Conservation (phyloP, 495 filamentous ascomycete genomes). For the Achaetomiella virescens region DNA sequence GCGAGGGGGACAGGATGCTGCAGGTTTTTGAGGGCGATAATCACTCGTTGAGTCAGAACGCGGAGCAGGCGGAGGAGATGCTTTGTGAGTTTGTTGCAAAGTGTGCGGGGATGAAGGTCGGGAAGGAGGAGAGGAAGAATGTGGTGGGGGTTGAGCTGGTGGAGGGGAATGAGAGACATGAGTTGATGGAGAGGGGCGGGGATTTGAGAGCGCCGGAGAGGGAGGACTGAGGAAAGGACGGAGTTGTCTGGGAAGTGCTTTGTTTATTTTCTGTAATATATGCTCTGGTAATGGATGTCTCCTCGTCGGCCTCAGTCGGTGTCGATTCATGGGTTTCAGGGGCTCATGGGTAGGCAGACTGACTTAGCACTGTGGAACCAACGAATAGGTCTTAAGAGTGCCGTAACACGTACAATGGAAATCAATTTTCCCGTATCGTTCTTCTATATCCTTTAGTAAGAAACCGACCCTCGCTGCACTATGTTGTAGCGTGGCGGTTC, state of each 20-base stretch:
- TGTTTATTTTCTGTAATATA: too few relatives aligned
- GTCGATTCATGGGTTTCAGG: too few relatives aligned
- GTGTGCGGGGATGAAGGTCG: slow-evolving; percentile 22
- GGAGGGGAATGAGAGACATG: slow-evolving; percentile 23
- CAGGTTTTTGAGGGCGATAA: slow-evolving; percentile 39
- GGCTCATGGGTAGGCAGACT: too few relatives aligned
- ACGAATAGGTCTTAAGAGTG: too few relatives aligned
- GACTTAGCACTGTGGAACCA: too few relatives aligned
- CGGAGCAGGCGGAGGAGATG: slow-evolving; percentile 29
- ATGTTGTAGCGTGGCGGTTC: too few relatives aligned
- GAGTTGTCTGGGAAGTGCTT: neutral
- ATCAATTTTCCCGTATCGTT: too few relatives aligned
- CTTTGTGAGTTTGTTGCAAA: slow-evolving; percentile 32
- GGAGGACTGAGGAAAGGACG: slow-evolving; percentile 18
- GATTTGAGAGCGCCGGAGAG: slow-evolving; percentile 31
- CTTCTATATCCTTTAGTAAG: too few relatives aligned
- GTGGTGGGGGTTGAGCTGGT: slow-evolving; percentile 26
- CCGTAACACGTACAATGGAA: too few relatives aligned
- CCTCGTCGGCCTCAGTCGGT: too few relatives aligned
- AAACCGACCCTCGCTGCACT: too few relatives aligned
- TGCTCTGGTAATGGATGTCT: too few relatives aligned
- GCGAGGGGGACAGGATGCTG: slow-evolving; percentile 26
- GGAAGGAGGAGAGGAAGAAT: slow-evolving; percentile 11
- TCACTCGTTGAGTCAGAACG: slow-evolving; percentile 36
- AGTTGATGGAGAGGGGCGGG: slow-evolving; percentile 30